Base-by-base conservation (phyloP, 148 eudicot genomes). In the Vaccinium vitisidaea region DNA sequence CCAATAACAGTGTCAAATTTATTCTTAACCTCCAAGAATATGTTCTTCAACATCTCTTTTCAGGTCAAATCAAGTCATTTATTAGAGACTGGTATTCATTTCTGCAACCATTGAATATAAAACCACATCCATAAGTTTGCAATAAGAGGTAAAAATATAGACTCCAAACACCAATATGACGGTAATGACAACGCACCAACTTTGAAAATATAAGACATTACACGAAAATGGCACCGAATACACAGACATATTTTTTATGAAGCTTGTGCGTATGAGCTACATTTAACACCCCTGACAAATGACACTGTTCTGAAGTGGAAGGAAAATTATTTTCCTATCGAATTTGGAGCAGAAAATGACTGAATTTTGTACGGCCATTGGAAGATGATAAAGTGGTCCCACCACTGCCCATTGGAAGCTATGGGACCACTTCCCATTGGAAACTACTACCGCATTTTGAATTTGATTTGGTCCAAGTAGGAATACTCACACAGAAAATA, bases 41-140 rank as follows among this genome's bases (percentile, higher is more conserved):
- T 92, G 82, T 90, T 90, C 93, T 93, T 96, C 90, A 96, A 84
- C 97, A 94, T 89, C 85, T 96, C 99, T 96, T 85, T 88, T 84
- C 83, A 84, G 73, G 83, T 70, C 89, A 85, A 67, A 83, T 43
- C 55, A 86, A 79, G 81, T 54, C 73, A 88, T 48, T 69, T 36
- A 32, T 82, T 48, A 84, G 75, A 75, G 23, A 63, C 15, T 73
- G 23, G 14, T 16, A 80, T 16, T 54, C 61, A 67, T 18, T n/a
- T n/a, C 15, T 10, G 25, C 27, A 58, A 83, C 25, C 12, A 56
- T 25, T 50, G 54, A 18, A 77, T 18, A 59, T 52, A 56, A 13
- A 50, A 77, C 21, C 81, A 84, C 94, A 92, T 88, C 83, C 92
- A 95, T 95, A 52, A 77, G 55, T 53, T 48, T 36, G 23, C 12